Evolutionary conservation across 345 rosid species (phyloP).

Genomic region (Pistacia integerrima): DNA sequence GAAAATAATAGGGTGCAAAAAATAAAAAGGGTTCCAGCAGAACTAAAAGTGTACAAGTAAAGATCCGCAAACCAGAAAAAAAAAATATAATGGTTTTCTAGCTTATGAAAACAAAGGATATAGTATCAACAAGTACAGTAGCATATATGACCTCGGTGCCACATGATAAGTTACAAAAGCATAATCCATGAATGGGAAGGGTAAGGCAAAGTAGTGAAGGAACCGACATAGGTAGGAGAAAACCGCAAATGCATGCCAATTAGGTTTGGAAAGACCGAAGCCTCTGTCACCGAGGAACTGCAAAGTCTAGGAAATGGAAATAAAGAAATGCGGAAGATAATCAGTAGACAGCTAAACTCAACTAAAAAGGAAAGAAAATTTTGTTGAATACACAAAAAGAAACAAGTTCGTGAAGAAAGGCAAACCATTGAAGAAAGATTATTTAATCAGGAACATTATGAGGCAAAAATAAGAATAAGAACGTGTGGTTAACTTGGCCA

Average conservation of each 20-base stretch:
- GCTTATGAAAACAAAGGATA: background rate
- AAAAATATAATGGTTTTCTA: background rate
- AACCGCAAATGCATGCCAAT: conserved; percentile 25
- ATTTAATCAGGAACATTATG: background rate
- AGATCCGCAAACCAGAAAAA: background rate
- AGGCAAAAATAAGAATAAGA: background rate
- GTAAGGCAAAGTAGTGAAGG: conserved; percentile 12
- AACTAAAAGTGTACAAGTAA: background rate
- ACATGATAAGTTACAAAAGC: conserved; percentile 13
- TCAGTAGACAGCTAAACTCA: conserved; percentile 30
- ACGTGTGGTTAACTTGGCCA: background rate
- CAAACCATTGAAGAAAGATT: background rate
- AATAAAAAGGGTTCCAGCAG: background rate
- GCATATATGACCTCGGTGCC: background rate
- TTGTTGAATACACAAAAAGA: conserved; percentile 13
- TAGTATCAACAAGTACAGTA: background rate
- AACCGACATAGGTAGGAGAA: background rate
- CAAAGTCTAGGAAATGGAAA: conserved; percentile 57
- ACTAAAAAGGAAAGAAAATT: background rate
- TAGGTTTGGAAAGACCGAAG: conserved; percentile 23
- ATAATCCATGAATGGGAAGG: conserved; percentile 9
- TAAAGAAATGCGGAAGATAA: conserved; percentile 29
- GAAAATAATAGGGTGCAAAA: background rate
- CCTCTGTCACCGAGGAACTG: conserved; percentile 73
- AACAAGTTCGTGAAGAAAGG: conserved; percentile 16